These are phyloP conservation scores for Trametes maxima DNA, from an alignment of 768 basidiomycete species.

Conservation along the genomic window DNA sequence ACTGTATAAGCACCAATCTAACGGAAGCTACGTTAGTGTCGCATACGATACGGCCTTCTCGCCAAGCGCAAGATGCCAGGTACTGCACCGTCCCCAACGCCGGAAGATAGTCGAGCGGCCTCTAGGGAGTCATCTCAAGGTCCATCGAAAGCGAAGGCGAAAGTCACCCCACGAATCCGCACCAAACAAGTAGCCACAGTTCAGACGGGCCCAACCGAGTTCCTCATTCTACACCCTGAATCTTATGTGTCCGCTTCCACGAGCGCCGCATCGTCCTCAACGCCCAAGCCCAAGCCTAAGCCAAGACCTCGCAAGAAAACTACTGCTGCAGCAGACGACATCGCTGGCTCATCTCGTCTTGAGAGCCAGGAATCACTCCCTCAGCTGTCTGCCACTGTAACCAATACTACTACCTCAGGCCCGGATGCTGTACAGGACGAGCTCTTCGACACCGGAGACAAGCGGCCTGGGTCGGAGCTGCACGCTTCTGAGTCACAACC, in stretches of 20 bases:
- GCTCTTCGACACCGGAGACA: background rate
- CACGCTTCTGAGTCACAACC: background rate
- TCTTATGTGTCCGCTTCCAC: background rate
- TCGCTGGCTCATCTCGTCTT: background rate
- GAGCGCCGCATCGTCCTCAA: background rate
- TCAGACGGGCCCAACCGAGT: background rate
- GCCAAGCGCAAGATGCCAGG: constrained; percentile 18
- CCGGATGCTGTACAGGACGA: background rate
- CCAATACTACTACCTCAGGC: background rate
- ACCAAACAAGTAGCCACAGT: too few relatives aligned
- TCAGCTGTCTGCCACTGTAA: background rate
- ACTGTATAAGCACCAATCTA: background rate
- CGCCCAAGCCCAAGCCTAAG: constrained; percentile 12
- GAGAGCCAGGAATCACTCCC: background rate
- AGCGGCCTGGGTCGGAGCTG: background rate
- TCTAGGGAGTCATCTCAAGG: constrained; percentile 8
- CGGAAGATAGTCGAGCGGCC: constrained; percentile 21
- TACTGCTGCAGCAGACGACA: background rate
- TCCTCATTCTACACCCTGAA: constrained; percentile 19
- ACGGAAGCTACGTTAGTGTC: constrained; percentile 43
- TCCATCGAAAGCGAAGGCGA: background rate
- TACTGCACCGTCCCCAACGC: background rate
- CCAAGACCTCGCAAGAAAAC: constrained; percentile 14
- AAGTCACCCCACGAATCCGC: too few relatives aligned
- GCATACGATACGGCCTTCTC: constrained; percentile 40